Evolutionary conservation across 306 rosid species (phyloP).

Genomic region (Rosa multiflora): DNA sequence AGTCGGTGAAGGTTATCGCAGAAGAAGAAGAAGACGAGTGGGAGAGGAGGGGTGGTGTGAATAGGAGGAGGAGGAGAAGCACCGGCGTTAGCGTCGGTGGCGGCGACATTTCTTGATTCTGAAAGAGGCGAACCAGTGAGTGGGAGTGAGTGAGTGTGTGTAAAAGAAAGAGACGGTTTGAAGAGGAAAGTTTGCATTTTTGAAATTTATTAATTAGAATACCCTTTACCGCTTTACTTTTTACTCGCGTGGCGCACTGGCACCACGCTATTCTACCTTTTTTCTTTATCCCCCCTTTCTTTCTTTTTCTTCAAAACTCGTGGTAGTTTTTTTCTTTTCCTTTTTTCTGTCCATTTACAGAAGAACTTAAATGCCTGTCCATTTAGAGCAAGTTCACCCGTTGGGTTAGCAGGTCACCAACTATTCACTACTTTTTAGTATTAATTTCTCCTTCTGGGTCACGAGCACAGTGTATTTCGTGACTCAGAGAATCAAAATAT

Average conservation of each 20-base stretch:
- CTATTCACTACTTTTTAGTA: too few species aligned
- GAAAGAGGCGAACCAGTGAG: neutral
- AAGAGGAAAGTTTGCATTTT: neutral
- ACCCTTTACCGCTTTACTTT: neutral
- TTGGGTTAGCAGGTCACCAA: too few species aligned
- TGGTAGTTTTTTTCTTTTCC: too few species aligned
- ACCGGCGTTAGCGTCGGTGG: slow-evolving; percentile 19
- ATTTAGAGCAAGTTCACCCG: too few species aligned
- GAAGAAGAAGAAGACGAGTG: slow-evolving; percentile 42
- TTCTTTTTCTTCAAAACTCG: too few species aligned
- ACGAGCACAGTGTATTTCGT: too few species aligned
- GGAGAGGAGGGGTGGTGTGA: slow-evolving; percentile 42
- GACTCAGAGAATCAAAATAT: too few species aligned
- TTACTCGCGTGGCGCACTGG: neutral
- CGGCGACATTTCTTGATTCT: slow-evolving; percentile 34
- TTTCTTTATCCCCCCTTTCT: too few species aligned
- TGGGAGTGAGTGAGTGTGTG: neutral
- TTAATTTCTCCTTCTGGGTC: too few species aligned
- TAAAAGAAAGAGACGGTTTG: neutral
- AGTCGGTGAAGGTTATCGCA: slow-evolving; percentile 19
- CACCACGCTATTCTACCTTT: too few species aligned
- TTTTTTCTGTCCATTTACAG: too few species aligned
- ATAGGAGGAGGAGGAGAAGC: slow-evolving; percentile 19
- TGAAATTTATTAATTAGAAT: neutral
- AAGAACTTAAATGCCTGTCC: too few species aligned